Evolutionary conservation across 305 asterid species (phyloP), one percentile per base, ranked within the genome.

Genomic region (Fraxinus baroniana): DNA sequence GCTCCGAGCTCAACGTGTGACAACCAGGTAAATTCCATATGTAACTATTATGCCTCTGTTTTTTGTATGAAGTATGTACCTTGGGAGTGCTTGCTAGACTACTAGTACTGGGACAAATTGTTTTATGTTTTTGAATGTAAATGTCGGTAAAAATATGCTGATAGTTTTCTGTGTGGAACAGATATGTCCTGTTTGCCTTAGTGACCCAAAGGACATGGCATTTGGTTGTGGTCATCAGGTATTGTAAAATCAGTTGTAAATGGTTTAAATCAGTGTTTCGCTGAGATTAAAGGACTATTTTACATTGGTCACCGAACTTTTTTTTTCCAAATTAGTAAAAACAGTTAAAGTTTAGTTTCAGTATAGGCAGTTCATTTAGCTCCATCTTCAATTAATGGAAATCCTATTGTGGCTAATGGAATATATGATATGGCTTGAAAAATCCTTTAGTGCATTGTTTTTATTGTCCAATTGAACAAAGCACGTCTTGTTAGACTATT

Each of bases 111-210:
- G 8, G 62, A 17, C 62, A 64, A 20, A 10, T 52, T 55, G 62
- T 33, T 4, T 33, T 33, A 4, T 49, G 8, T 49, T 17, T 22
- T 62, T 22, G 2, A 62, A 22, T 24, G 10, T 7, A 24, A 64
- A 24, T 64, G 72, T 64, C 33, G 26, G 72, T 22, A 64, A 22
- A 24, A 17, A 22, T 22, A 64, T 22, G 72, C 72, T 64, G 33
- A 64, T 64, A 9, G 62, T 24, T 64, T 10, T 64, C n/a, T 3
- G 6, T 62, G 72, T 62, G 24, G 32, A 5, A 36, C 94, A 95
- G 99, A 86, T 91, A 76, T 95, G 99, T 77, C 90, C 92, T 10
- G 87, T 89, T 68, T 89, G 92, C 85, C 79, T 89, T 35, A 77
- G 81, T 24, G 85, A 78, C 18, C 83, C 86, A 17, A 87, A 86